A percentile compares a stretch with the other conserved stretches of the same genome.
phyloP scores from a whole-genome alignment of 2,329 filamentous ascomycete genomes.

The Cercospora zeae-maydis region DNA sequence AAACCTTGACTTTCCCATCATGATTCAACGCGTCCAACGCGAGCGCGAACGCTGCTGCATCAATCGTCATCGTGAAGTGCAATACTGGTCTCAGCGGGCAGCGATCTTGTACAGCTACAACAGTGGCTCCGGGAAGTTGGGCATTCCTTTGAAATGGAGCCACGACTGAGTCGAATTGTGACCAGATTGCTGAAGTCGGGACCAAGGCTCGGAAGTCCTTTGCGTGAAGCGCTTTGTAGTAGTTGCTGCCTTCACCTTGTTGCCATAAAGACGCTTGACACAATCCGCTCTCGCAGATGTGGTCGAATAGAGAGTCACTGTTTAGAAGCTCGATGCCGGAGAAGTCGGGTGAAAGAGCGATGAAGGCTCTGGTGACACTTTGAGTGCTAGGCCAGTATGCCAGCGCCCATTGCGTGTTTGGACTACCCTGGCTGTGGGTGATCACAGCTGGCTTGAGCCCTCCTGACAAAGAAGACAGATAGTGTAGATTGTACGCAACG shows the following conservation, averaged over 20 bases:
- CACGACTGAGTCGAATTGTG: conserved; percentile 30
- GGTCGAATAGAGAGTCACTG: conserved; percentile 20
- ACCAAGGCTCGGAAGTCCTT: conserved; percentile 28
- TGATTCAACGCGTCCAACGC: conserved; percentile 32
- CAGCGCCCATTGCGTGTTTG: conserved; percentile 34
- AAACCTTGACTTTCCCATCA: conserved; percentile 26
- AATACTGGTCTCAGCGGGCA: conserved; percentile 26
- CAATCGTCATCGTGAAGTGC: conserved; percentile 31
- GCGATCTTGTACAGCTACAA: conserved; percentile 27
- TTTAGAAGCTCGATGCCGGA: conserved; percentile 28
- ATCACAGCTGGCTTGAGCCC: conserved; percentile 30
- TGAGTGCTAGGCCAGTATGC: conserved; percentile 34
- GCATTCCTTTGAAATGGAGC: conserved; percentile 29
- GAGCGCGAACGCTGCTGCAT: conserved; percentile 30
- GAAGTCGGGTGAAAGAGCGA: conserved; percentile 33
- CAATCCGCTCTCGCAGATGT: conserved; percentile 27
- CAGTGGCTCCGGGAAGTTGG: conserved; percentile 29
- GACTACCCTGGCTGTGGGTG: conserved; percentile 32
- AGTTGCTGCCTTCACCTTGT: conserved; percentile 31
- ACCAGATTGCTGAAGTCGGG: conserved; percentile 32
- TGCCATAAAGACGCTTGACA: conserved; percentile 34
- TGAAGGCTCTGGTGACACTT: conserved; percentile 26
- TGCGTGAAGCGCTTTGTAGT: conserved; percentile 29
- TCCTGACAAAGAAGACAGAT: conserved; percentile 28
- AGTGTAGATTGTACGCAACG: conserved; percentile 33